Conservation (phyloP, 23 red algal genomes). For the Pyropia haitanensis region DNA sequence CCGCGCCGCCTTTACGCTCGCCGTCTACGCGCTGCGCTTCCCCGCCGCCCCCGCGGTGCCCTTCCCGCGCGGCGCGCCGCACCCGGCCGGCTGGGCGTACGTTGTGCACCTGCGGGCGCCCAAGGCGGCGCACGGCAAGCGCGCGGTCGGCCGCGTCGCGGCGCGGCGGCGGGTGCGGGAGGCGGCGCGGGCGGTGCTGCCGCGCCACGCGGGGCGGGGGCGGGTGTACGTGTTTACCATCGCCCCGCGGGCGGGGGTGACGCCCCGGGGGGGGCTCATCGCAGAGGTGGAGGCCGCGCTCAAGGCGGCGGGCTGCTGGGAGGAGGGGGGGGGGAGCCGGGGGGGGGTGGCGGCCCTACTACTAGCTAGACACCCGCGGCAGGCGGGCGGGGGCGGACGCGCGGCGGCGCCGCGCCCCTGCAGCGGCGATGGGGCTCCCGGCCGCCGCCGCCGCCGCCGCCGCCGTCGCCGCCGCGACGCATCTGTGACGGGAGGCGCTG, state of each 20-base stretch:
- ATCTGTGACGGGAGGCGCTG: too few relatives aligned
- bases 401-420: too few relatives aligned
- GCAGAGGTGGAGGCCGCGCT: conserved; percentile 17
- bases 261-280: conserved; percentile 5
- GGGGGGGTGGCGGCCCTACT: too few relatives aligned
- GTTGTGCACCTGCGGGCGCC: conserved; percentile 15
- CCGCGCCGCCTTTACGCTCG: conserved; percentile 15
- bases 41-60: neutral
- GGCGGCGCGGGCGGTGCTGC: conserved; percentile 25
- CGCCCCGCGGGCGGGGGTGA: conserved; percentile 15
- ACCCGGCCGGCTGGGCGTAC: conserved; percentile 35
- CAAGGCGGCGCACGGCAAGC: conserved; percentile 33
- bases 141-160: conserved; percentile 36
- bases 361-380: too few relatives aligned
- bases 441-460: too few relatives aligned
- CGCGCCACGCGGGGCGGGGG: conserved; percentile 29
- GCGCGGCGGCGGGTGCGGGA: conserved; percentile 32
- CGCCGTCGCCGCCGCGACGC: too few relatives aligned
- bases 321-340: neutral
- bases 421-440: too few relatives aligned
- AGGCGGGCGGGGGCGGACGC: too few relatives aligned
- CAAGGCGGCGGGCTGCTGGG: conserved; percentile 5
- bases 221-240: conserved; percentile 33
- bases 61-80: neutral
- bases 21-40: neutral